phyloP scores from a whole-genome alignment of 345 rosid species.

The Lumnitzera littorea region DNA sequence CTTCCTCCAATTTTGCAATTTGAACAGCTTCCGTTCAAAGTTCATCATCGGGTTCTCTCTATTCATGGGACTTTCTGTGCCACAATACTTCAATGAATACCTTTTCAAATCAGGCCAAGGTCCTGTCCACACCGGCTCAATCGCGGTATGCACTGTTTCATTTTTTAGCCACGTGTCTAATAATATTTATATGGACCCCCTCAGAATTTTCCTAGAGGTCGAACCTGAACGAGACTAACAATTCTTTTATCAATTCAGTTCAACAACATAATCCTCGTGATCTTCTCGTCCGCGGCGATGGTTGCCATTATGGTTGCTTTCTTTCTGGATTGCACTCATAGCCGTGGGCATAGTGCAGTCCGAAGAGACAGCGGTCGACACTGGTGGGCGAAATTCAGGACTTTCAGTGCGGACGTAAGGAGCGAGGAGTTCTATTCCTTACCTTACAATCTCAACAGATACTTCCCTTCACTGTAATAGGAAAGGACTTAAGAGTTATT shows the following conservation, averaged over 20 bases:
- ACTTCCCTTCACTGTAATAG: slow-evolving; percentile 71
- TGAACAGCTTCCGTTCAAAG: slow-evolving; percentile 81
- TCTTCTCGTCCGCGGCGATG: slow-evolving; percentile 81
- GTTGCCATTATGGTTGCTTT: slow-evolving; percentile 52
- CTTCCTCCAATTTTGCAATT: slow-evolving; percentile 75
- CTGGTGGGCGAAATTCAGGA: slow-evolving; percentile 78
- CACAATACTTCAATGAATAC: slow-evolving; percentile 70
- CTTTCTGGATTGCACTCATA: slow-evolving; percentile 59
- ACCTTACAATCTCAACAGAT: slow-evolving; percentile 68
- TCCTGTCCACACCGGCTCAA: slow-evolving; percentile 58
- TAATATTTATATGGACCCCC: background rate
- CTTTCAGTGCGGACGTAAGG: slow-evolving; percentile 42
- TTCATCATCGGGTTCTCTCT: slow-evolving; percentile 76
- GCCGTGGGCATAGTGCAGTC: slow-evolving; percentile 36
- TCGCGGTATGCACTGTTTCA: slow-evolving; percentile 33
- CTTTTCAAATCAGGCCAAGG: slow-evolving; percentile 49
- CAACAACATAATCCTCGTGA: slow-evolving; percentile 76
- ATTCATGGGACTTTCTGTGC: slow-evolving; percentile 78
- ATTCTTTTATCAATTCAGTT: slow-evolving; percentile 37
- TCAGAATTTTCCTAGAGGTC: background rate
- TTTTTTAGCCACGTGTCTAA: background rate
- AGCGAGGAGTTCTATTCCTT: slow-evolving; percentile 69
- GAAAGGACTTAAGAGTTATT: background rate
- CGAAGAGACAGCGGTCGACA: slow-evolving; percentile 80
- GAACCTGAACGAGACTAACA: background rate